Conservation (phyloP, 2,329 filamentous ascomycete genomes). For the Talaromyces sp. region DNA sequence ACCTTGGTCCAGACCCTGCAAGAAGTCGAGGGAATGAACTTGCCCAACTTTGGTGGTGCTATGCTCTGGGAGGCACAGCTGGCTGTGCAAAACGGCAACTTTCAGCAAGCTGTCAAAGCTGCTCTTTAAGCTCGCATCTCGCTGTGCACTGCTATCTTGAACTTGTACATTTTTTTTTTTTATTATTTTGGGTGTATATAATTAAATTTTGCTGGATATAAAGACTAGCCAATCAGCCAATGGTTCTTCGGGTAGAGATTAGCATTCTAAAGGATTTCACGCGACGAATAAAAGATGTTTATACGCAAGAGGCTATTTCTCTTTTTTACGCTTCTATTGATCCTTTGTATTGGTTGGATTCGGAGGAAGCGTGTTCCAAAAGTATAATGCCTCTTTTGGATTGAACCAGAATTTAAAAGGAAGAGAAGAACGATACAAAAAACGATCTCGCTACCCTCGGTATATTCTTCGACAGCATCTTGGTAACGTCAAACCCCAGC, state of each 20-base stretch:
- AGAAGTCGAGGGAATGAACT: conserved; percentile 33
- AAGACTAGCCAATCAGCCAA: neutral
- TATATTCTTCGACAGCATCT: neutral
- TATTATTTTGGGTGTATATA: neutral
- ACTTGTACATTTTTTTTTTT: neutral
- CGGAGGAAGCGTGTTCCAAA: no score
- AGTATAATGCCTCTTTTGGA: neutral
- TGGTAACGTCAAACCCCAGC: neutral
- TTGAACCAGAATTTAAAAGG: neutral
- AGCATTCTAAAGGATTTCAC: neutral
- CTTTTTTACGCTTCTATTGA: neutral
- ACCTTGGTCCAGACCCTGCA: neutral
- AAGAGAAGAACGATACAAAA: neutral
- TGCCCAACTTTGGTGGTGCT: conserved; percentile 51
- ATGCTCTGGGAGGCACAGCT: conserved; percentile 55
- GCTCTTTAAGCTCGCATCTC: neutral
- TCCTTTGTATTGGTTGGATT: no score
- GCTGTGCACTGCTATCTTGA: neutral
- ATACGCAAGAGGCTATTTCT: neutral
- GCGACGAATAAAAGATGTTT: neutral
- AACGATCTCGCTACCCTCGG: neutral
- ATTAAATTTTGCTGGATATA: neutral
- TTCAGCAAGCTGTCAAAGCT: conserved; percentile 1
- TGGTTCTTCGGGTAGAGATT: neutral
- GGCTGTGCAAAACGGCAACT: conserved; percentile 10